Evolutionary conservation across 2,329 filamentous ascomycete species (phyloP).

Genomic region (Dichotomopilus funicola): DNA sequence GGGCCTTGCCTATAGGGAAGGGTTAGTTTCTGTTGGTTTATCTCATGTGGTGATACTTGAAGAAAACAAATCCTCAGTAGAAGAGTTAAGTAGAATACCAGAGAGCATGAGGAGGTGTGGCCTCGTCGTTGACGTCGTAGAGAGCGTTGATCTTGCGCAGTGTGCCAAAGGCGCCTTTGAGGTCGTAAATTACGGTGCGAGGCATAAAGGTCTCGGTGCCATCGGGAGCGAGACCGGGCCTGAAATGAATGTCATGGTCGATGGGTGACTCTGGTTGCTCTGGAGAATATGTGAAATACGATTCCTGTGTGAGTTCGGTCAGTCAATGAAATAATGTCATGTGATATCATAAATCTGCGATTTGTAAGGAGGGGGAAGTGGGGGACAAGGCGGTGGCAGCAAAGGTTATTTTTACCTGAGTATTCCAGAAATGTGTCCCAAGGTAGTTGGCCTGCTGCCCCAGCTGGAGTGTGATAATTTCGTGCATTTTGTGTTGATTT

Average conservation of each 20-base stretch:
- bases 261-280: conserved; percentile 57
- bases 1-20: conserved; percentile 48
- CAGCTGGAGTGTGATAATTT: conserved; percentile 89
- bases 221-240: conserved; percentile 73
- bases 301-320: conserved; percentile 56
- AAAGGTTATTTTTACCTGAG: conserved; percentile 52
- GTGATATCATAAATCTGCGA: not conserved
- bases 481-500: conserved; percentile 61
- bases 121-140: conserved; percentile 53
- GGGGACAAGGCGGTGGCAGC: not conserved
- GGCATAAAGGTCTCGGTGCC: conserved; percentile 89
- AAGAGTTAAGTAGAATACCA: not conserved
- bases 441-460: conserved; percentile 90
- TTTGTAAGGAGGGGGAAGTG: not conserved
- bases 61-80: too few relatives aligned
- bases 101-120: not conserved
- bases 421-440: conserved; percentile 96
- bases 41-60: not conserved
- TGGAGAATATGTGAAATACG: conserved; percentile 84
- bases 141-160: conserved; percentile 81
- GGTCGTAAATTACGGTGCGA: conserved; percentile 84
- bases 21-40: not conserved
- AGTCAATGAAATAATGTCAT: not conserved
- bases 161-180: conserved; percentile 89
- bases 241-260: conserved; percentile 83